Conservation (phyloP, 179 eudicot species). For the Drosera spatulata region DNA sequence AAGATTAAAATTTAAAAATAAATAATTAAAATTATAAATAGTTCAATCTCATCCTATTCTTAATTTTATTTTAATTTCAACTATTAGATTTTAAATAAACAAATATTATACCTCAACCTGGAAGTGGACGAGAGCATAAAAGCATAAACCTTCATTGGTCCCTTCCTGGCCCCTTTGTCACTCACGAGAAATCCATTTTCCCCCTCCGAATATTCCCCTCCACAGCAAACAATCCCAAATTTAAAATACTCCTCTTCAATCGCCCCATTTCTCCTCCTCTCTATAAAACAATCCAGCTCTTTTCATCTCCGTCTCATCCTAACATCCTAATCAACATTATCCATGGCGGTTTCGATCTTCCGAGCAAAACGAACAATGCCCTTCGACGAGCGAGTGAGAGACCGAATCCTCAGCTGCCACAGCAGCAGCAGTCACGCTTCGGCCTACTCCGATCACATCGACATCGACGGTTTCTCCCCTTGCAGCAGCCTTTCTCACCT, state of each 20-base stretch:
- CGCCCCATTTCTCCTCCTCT: not conserved
- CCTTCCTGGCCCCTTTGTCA: too few relatives aligned
- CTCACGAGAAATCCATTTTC: not conserved
- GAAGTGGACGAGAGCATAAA: too few relatives aligned
- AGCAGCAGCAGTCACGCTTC: slow-evolving; percentile 65
- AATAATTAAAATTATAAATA: too few relatives aligned
- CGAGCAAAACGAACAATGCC: slow-evolving; percentile 39
- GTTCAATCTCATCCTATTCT: too few relatives aligned
- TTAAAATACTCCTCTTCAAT: not conserved
- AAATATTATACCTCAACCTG: too few relatives aligned
- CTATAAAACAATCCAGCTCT: not conserved
- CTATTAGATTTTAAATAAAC: too few relatives aligned
- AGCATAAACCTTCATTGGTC: too few relatives aligned
- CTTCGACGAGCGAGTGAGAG: slow-evolving; percentile 40
- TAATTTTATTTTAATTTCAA: too few relatives aligned
- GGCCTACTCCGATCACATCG: slow-evolving; percentile 8
- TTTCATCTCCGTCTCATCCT: not conserved
- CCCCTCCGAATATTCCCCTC: not conserved
- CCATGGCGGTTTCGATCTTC: slow-evolving; percentile 24
- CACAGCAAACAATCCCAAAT: not conserved
- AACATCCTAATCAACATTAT: not conserved
- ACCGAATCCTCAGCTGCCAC: slow-evolving; percentile 23
- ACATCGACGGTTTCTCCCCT: slow-evolving; percentile 17
- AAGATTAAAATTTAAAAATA: too few relatives aligned
- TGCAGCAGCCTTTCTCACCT: slow-evolving; percentile 48